These are phyloP conservation scores for Blastocystis hominis DNA, from an alignment of 352 stramenopile species.

Conservation along the genomic window DNA sequence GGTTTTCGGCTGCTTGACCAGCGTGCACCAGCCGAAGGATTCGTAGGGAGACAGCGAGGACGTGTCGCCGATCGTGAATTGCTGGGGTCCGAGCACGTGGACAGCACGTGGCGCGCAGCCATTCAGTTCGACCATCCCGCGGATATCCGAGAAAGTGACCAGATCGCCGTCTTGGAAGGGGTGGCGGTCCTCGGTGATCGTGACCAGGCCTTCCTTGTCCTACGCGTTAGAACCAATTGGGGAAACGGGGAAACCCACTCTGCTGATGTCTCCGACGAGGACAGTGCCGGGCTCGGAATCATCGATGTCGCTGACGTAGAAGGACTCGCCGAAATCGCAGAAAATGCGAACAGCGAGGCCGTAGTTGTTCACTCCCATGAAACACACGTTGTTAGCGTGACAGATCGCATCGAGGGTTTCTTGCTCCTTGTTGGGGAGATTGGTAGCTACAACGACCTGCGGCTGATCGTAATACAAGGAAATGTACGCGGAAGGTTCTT, in stretches of 20 bases:
- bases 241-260: conserved; percentile 33
- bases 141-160: conserved; percentile 86
- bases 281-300: conserved; percentile 56
- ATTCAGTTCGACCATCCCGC: conserved; percentile 76
- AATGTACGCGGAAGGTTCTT: not conserved
- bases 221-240: conserved; percentile 26
- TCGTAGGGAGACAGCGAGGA: conserved; percentile 68
- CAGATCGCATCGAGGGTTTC: conserved; percentile 56
- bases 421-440: not conserved
- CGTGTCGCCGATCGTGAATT: conserved; percentile 85
- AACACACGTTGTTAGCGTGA: conserved; percentile 45
- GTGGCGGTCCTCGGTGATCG: conserved; percentile 93
- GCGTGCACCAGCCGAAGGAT: conserved; percentile 75
- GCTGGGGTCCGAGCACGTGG: conserved; percentile 79
- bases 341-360: conserved; percentile 58
- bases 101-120: conserved; percentile 65
- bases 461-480: not conserved
- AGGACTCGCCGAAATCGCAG: conserved; percentile 59
- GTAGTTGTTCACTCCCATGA: conserved; percentile 55
- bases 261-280: conserved; percentile 55
- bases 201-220: conserved; percentile 73
- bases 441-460: conserved; percentile 58
- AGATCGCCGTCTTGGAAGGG: conserved; percentile 87
- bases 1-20: conserved; percentile 86
- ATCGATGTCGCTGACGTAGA: conserved; percentile 59